Evolutionary conservation across 805 yeast species (phyloP).

Genomic region (Cyberlindnera samutprakarnensis): DNA sequence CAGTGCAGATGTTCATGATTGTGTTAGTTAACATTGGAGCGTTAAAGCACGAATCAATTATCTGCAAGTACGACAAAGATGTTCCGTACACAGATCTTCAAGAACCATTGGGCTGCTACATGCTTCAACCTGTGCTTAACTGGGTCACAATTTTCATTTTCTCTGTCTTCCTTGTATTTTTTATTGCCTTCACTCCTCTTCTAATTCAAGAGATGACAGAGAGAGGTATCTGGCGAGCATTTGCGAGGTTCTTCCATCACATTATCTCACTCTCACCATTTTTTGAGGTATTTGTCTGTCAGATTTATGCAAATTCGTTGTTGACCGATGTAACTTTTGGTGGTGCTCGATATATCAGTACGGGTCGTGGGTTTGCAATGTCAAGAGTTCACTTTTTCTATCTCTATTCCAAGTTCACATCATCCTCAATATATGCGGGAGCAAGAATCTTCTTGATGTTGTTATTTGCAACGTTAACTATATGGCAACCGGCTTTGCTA

Average conservation of each 20-base stretch:
- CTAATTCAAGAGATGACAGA: conserved; percentile 84
- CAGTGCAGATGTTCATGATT: conserved; percentile 82
- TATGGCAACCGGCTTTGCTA: conserved; percentile 70
- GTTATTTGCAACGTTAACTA: conserved; percentile 67
- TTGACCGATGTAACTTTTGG: conserved; percentile 76
- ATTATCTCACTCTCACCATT: conserved; percentile 78
- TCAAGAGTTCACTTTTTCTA: conserved; percentile 65
- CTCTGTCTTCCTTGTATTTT: conserved; percentile 88
- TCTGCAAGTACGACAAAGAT: conserved; percentile 59
- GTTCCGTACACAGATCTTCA: conserved; percentile 68
- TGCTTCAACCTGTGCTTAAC: conserved; percentile 73
- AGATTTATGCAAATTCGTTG: conserved; percentile 78
- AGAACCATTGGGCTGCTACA: conserved; percentile 78
- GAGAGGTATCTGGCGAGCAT: conserved; percentile 73
- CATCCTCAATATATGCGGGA: conserved; percentile 74
- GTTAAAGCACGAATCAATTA: conserved; percentile 60
- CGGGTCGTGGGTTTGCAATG: conserved; percentile 93
- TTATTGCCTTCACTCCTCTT: conserved; percentile 84
- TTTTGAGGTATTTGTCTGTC: conserved; percentile 94
- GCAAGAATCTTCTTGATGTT: conserved; percentile 60
- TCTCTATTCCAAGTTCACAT: conserved; percentile 70
- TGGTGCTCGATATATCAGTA: conserved; percentile 85
- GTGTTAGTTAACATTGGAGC: conserved; percentile 76
- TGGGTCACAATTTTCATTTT: conserved; percentile 88
- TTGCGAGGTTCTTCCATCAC: conserved; percentile 64